phyloP scores from a whole-genome alignment of 2,329 filamentous ascomycete genomes.

The Colletotrichum somersetense region DNA sequence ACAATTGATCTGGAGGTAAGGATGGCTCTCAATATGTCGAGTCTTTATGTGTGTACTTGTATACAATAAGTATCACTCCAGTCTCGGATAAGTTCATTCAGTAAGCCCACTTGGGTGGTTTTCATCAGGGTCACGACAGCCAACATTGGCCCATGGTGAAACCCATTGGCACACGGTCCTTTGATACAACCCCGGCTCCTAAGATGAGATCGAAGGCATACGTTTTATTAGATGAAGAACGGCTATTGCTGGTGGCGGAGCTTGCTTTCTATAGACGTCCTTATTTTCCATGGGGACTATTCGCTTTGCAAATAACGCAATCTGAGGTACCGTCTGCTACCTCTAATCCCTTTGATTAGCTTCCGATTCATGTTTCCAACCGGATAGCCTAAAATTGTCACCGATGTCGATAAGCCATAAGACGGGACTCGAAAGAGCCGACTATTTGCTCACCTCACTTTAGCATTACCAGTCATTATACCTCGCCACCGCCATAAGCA shows the following conservation, averaged over 20 bases:
- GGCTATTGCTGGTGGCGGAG: no score
- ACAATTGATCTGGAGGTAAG: background rate
- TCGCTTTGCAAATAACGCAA: no score
- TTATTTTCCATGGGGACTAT: rapidly evolving
- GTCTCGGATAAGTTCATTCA: background rate
- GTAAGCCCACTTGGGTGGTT: no score
- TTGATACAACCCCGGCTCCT: background rate
- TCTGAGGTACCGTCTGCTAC: background rate
- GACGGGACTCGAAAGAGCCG: background rate
- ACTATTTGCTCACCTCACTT: background rate
- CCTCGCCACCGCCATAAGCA: background rate
- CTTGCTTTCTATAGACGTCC: no score
- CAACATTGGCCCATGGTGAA: background rate
- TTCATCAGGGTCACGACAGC: background rate
- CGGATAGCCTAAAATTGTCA: rapidly evolving
- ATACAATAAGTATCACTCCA: background rate
- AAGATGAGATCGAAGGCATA: background rate
- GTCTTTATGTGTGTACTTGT: no score
- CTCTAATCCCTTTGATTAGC: background rate
- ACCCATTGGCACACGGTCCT: background rate
- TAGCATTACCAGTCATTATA: background rate
- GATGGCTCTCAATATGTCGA: background rate
- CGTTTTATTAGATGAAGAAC: background rate
- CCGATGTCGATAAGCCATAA: no score
- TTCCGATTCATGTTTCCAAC: background rate